phyloP scores from a whole-genome alignment of 148 eudicot species.

The Rhododendron henanense region DNA sequence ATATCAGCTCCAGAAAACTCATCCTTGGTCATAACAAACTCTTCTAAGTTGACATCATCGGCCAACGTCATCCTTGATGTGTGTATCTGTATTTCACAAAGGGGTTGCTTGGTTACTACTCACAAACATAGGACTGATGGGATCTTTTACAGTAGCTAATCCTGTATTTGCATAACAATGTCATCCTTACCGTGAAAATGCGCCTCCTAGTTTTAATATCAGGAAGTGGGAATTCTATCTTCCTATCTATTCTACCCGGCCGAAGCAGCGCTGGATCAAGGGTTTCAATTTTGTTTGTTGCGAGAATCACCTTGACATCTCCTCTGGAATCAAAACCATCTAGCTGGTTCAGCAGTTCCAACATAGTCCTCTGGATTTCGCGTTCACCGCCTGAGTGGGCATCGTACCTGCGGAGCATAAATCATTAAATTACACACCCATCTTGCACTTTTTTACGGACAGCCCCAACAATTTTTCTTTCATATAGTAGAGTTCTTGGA shows the following conservation, averaged over 20 bases:
- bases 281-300: slow-evolving; percentile 88
- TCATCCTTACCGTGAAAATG: slow-evolving; percentile 61
- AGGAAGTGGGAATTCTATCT: slow-evolving; percentile 95
- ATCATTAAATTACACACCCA: not conserved
- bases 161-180: not conserved
- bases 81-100: slow-evolving; percentile 56
- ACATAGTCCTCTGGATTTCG: slow-evolving; percentile 98
- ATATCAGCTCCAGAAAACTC: slow-evolving; percentile 99
- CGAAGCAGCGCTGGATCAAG: slow-evolving; percentile 96
- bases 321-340: slow-evolving; percentile 98
- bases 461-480: not conserved
- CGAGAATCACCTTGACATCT: slow-evolving; percentile 94
- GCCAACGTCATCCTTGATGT: slow-evolving; percentile 93
- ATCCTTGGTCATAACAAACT: slow-evolving; percentile 98
- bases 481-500: not conserved
- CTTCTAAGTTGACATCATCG: slow-evolving; percentile 96
- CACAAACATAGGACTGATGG: not conserved
- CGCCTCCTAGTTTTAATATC: slow-evolving; percentile 95
- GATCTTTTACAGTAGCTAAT: not conserved
- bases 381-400: slow-evolving; percentile 99
- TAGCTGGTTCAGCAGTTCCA: slow-evolving; percentile 88
- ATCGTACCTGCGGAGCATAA: slow-evolving; percentile 60
- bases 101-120: not conserved
- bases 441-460: not conserved
- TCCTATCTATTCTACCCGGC: slow-evolving; percentile 94